Evolutionary conservation across 306 rosid genomes (phyloP).

Genomic region (Cajanus cajan): DNA sequence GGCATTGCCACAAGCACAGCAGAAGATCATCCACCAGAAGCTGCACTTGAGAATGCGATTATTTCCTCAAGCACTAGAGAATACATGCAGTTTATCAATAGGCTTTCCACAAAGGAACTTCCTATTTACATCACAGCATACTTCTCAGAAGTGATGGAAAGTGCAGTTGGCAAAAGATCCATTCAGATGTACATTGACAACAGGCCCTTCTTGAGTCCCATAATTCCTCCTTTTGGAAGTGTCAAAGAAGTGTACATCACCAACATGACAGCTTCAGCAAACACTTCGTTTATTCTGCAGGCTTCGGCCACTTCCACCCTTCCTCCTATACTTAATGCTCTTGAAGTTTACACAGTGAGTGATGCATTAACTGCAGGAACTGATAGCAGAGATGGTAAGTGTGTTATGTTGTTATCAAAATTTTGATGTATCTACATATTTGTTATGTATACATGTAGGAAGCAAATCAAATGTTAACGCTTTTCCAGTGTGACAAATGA

Average conservation of each 20-base stretch:
- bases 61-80: conserved; percentile 2
- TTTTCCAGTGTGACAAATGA: too few relatives aligned
- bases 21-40: conserved; percentile 50
- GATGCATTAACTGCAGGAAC: conserved; percentile 35
- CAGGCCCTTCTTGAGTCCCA: conserved; percentile 12
- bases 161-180: conserved; percentile 30
- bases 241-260: conserved; percentile 35
- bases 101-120: conserved; percentile 17
- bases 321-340: conserved; percentile 53
- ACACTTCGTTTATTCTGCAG: conserved; percentile 17
- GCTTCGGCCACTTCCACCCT: conserved; percentile 40
- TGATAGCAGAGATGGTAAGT: conserved; percentile 37
- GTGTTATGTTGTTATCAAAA: neutral
- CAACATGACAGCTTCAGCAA: conserved; percentile 38
- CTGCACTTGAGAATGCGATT: conserved; percentile 35
- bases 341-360: conserved; percentile 37
- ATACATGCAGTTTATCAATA: conserved; percentile 25
- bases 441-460: too few relatives aligned
- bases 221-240: conserved; percentile 39
- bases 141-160: conserved; percentile 46
- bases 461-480: too few relatives aligned
- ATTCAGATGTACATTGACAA: conserved; percentile 34
- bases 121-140: conserved; percentile 38
- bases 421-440: neutral
- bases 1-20: conserved; percentile 11